Percentiles rank a stretch among this genome's conserved stretches.
Evolutionary conservation across 169 alveolate genomes (phyloP).

Genomic region (Plasmodium chabaudi): DNA sequence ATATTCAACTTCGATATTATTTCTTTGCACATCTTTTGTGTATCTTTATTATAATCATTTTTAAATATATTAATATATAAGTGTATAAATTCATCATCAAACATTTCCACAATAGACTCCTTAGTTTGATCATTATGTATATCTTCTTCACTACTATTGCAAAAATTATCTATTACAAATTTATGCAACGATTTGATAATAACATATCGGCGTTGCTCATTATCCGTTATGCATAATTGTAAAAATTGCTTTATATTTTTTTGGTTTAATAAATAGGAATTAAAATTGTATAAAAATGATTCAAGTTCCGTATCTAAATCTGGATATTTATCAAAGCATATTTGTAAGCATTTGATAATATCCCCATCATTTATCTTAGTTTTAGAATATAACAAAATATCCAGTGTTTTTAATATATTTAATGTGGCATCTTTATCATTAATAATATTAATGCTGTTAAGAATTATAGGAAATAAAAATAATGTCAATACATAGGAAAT

Average conservation of each 20-base stretch:
- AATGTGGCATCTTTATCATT: constrained; percentile 60
- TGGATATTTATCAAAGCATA: constrained; percentile 47
- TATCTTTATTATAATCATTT: constrained; percentile 39
- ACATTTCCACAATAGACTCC: constrained; percentile 6
- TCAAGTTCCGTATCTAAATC: constrained; percentile 60
- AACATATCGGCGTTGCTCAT: constrained; percentile 33
- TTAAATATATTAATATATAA: constrained; percentile 26
- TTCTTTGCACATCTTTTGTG: constrained; percentile 40
- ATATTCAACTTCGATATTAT: constrained; percentile 35
- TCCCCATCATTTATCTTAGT: constrained; percentile 70
- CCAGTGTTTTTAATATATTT: constrained; percentile 59
- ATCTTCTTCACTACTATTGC: not conserved
- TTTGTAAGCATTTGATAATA: constrained; percentile 67
- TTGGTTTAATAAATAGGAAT: constrained; percentile 56
- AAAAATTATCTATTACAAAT: constrained; percentile 21
- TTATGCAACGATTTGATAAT: constrained; percentile 42
- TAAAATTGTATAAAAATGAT: constrained; percentile 65
- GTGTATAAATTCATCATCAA: constrained; percentile 38
- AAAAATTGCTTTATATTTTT: constrained; percentile 42
- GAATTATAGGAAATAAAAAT: constrained; percentile 61
- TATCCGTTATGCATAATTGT: constrained; percentile 58
- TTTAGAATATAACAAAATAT: constrained; percentile 34
- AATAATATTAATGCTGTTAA: constrained; percentile 67
- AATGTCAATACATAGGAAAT: constrained; percentile 59
- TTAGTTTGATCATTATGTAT: not conserved